Percentiles rank a stretch among this genome's conserved stretches.
Evolutionary conservation across 2,329 filamentous ascomycete genomes (phyloP).

Genomic region (Trichoderma lentiforme): DNA sequence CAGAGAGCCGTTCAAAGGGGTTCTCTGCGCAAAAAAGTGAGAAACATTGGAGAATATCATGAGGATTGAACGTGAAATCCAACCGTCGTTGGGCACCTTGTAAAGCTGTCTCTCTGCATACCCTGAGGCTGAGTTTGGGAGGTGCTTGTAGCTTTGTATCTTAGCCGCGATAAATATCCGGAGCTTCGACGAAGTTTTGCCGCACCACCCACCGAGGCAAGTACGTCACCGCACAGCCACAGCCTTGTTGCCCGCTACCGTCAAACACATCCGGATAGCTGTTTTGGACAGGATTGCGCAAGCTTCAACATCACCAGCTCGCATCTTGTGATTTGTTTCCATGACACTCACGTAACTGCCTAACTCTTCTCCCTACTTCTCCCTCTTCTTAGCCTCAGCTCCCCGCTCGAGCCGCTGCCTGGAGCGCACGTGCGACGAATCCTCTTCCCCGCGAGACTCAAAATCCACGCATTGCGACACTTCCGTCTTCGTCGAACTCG

Average conservation of each 20-base stretch:
- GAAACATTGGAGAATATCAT: background rate
- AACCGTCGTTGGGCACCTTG: background rate
- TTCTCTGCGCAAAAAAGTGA: background rate
- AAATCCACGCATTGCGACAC: slow-evolving; percentile 11
- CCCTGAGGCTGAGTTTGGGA: background rate
- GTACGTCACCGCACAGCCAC: slow-evolving; percentile 15
- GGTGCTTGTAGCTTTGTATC: background rate
- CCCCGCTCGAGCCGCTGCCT: background rate
- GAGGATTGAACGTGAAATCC: background rate
- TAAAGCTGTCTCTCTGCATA: background rate
- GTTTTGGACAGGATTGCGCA: slow-evolving; percentile 1
- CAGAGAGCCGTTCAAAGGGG: background rate
- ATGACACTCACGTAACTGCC: background rate
- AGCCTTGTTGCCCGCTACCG: background rate
- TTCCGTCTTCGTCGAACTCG: background rate
- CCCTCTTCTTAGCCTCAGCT: background rate
- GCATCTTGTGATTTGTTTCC: background rate
- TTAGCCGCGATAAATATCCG: background rate
- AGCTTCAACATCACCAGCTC: background rate
- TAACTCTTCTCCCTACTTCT: background rate
- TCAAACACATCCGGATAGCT: background rate
- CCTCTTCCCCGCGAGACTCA: background rate
- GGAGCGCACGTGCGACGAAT: background rate
- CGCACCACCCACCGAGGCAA: background rate
- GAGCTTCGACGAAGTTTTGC: background rate